A percentile compares a stretch with the other conserved stretches of the same genome.
Conservation (phyloP, 2,329 filamentous ascomycete species). For the Hortaea sp. region DNA sequence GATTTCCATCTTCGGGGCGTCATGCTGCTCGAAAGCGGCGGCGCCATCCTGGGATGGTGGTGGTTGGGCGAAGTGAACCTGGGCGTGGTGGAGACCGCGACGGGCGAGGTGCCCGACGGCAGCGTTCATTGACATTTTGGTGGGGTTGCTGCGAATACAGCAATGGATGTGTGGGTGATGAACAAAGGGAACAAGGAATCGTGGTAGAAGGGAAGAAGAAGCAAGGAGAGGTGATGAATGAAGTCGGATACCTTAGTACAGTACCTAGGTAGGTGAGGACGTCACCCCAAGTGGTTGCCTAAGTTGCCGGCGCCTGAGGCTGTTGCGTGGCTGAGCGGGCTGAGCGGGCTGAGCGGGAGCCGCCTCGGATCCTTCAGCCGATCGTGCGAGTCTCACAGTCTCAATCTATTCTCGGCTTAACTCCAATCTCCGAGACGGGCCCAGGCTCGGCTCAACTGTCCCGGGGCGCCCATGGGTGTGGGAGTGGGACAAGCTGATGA, state of each 20-base stretch:
- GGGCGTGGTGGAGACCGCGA: constrained; percentile 22
- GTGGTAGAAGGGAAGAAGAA: neutral
- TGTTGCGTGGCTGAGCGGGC: neutral
- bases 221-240: neutral
- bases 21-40: constrained; percentile 18
- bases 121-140: neutral
- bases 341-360: no score
- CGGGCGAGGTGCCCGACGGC: constrained; percentile 23
- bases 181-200: neutral
- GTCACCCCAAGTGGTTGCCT: neutral
- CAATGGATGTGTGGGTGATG: neutral
- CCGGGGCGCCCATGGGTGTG: no score
- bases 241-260: no score
- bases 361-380: no score
- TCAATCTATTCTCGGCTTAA: no score
- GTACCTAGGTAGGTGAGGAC: neutral
- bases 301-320: neutral
- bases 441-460: no score
- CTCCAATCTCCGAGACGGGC: no score
- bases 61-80: constrained; percentile 14
- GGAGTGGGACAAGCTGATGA: no score
- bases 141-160: neutral
- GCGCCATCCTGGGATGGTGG: constrained; percentile 18
- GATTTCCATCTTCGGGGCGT: constrained; percentile 15
- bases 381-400: no score